Percentiles rank a stretch among this genome's conserved stretches.
phyloP scores from a whole-genome alignment of 495 filamentous ascomycete species.

The Daldinia loculata region DNA sequence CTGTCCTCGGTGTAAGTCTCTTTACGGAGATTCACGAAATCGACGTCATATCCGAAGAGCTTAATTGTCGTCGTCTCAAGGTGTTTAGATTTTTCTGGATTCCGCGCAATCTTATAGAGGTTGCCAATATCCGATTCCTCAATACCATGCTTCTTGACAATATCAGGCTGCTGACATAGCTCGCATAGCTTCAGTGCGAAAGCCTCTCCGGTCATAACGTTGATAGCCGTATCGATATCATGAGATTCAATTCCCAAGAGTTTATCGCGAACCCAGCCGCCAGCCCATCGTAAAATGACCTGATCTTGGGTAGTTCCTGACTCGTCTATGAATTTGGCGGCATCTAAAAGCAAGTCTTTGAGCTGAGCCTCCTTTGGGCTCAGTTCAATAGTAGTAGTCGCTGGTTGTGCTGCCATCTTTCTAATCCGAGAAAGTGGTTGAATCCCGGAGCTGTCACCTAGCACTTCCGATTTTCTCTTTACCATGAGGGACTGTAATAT shows the following conservation, averaged over 20 bases:
- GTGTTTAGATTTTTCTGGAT: slow-evolving; percentile 98
- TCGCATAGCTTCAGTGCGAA: slow-evolving; percentile 72
- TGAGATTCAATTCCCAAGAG: slow-evolving; percentile 80
- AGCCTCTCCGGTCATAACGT: slow-evolving; percentile 88
- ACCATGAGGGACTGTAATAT: slow-evolving; percentile 31
- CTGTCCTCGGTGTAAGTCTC: slow-evolving; percentile 88
- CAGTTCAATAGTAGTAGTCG: slow-evolving; percentile 62
- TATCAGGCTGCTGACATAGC: slow-evolving; percentile 60
- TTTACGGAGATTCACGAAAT: slow-evolving; percentile 92
- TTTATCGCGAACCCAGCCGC: slow-evolving; percentile 99
- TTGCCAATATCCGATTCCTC: slow-evolving; percentile 65
- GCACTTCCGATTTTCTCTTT: slow-evolving; percentile 40
- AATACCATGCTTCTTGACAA: slow-evolving; percentile 55
- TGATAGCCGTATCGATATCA: slow-evolving; percentile 96
- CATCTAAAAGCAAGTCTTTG: slow-evolving; percentile 75
- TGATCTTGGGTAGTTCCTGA: slow-evolving; percentile 57
- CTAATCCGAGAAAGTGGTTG: slow-evolving; percentile 32
- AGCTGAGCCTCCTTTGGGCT: slow-evolving; percentile 73
- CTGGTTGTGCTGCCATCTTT: slow-evolving; percentile 42
- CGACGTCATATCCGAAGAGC: slow-evolving; percentile 87
- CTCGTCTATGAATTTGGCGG: slow-evolving; percentile 72
- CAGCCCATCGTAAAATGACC: slow-evolving; percentile 84
- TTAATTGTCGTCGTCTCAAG: slow-evolving; percentile 89
- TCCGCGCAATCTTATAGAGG: slow-evolving; percentile 81
- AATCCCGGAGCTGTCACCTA: slow-evolving; percentile 24